Evolutionary conservation across 805 yeast genomes (phyloP).

Genomic region (Starmerella ratchasimensis): DNA sequence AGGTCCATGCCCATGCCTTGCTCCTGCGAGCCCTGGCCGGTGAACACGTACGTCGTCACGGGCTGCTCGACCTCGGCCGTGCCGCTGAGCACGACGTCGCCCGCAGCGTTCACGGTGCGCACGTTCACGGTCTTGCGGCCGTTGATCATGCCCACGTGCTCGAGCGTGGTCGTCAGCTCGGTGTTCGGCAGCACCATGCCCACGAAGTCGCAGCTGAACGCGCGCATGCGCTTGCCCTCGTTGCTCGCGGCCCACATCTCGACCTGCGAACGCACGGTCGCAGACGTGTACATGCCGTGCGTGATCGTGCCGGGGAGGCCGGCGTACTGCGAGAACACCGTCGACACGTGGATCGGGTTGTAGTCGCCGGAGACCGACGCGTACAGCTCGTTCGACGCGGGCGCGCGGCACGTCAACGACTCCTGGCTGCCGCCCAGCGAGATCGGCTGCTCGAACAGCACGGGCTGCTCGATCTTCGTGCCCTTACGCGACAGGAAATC

Average conservation of each 20-base stretch:
- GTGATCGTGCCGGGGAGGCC: constrained; percentile 94
- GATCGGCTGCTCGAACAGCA: constrained; percentile 76
- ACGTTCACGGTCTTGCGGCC: constrained; percentile 96
- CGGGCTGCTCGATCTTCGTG: constrained; percentile 84
- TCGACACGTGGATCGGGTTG: constrained; percentile 95
- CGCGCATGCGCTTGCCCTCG: constrained; percentile 89
- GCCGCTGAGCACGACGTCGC: constrained; percentile 68
- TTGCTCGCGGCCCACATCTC: constrained; percentile 98
- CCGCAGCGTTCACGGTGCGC: constrained; percentile 70
- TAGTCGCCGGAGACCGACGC: constrained; percentile 96
- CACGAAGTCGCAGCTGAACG: constrained; percentile 76
- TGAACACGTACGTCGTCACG: constrained; percentile 86
- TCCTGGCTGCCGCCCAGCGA: constrained; percentile 45
- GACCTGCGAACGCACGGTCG: constrained; percentile 84
- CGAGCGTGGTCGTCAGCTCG: constrained; percentile 68
- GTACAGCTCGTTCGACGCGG: constrained; percentile 90
- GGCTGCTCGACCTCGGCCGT: constrained; percentile 99
- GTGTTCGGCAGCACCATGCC: constrained; percentile 98
- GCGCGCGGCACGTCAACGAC: constrained; percentile 45
- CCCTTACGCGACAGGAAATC: constrained; percentile 90
- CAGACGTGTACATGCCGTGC: constrained; percentile 98
- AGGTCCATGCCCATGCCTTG: constrained; percentile 99
- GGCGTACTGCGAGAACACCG: constrained; percentile 88
- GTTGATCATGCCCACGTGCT: constrained; percentile 96
- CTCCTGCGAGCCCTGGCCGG: constrained; percentile 99